phyloP scores from a whole-genome alignment of 2,329 filamentous ascomycete species.

The Atkinsonella texensis region DNA sequence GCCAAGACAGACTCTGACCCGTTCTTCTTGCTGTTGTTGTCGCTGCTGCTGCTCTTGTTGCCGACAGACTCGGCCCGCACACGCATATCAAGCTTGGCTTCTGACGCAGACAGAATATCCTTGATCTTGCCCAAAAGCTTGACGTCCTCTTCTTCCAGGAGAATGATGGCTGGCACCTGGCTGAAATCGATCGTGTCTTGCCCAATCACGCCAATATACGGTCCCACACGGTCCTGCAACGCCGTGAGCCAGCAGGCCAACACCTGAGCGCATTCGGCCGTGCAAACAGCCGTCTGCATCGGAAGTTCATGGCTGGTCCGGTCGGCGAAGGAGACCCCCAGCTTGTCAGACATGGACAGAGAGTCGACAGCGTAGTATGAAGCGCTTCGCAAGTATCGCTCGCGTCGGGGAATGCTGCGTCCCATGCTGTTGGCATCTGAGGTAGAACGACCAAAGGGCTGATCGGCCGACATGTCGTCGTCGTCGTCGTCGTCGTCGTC shows the following conservation, averaged over 20 bases:
- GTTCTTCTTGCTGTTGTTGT: too few species aligned
- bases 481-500: too few species aligned
- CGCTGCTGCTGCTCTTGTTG: too few species aligned
- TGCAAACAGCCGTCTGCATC: constrained; percentile 81
- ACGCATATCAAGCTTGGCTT: constrained; percentile 57
- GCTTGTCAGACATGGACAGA: constrained; percentile 73
- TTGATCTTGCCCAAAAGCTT: constrained; percentile 75
- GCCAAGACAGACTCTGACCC: constrained; percentile 39
- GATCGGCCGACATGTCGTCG: constrained; percentile 23
- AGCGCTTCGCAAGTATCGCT: constrained; percentile 84
- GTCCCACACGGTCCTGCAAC: constrained; percentile 86
- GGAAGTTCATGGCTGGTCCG: constrained; percentile 75
- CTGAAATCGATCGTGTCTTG: constrained; percentile 67
- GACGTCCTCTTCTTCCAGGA: constrained; percentile 83
- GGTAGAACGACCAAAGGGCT: background rate
- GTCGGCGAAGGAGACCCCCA: constrained; percentile 76
- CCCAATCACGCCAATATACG: constrained; percentile 76
- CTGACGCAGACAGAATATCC: constrained; percentile 63
- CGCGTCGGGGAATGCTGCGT: constrained; percentile 54
- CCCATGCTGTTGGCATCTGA: constrained; percentile 15
- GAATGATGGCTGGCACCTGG: constrained; percentile 76
- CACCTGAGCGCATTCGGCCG: constrained; percentile 88
- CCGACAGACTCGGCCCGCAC: constrained; percentile 17
- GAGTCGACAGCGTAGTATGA: constrained; percentile 92
- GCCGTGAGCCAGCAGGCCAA: constrained; percentile 90